Conservation (phyloP, 495 filamentous ascomycete genomes). For the Melanomma pulvis-pyrius region DNA sequence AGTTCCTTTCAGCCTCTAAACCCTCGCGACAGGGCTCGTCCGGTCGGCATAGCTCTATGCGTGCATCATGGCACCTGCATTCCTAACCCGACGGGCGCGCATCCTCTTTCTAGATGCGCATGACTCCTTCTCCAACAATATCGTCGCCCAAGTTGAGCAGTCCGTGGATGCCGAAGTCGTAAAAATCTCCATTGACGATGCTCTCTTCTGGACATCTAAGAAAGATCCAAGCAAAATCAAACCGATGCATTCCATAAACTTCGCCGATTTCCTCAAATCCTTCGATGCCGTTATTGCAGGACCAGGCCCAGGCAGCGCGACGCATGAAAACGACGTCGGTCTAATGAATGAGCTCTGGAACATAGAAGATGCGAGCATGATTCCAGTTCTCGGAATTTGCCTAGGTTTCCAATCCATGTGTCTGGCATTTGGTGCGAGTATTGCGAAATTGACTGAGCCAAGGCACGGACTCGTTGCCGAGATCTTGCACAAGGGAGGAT, state of each 20-base stretch:
- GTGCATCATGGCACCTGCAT: conserved; percentile 21
- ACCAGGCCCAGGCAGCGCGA: conserved; percentile 67
- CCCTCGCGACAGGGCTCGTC: not conserved
- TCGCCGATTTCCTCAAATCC: conserved; percentile 55
- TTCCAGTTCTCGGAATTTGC: conserved; percentile 88
- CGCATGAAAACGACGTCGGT: conserved; percentile 70
- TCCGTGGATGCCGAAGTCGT: conserved; percentile 66
- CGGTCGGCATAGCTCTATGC: not conserved
- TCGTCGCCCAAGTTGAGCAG: conserved; percentile 73
- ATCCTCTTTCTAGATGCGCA: conserved; percentile 91
- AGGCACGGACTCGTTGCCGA: conserved; percentile 78
- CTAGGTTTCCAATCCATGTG: conserved; percentile 88
- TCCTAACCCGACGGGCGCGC: conserved; percentile 1
- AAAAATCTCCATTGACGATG: conserved; percentile 69
- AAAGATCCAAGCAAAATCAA: no score
- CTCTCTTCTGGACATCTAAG: conserved; percentile 37
- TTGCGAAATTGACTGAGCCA: conserved; percentile 65
- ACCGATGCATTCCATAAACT: no score
- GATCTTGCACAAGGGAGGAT: conserved; percentile 56
- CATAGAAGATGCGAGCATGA: conserved; percentile 56
- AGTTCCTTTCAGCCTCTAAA: no score
- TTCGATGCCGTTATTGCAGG: conserved; percentile 72
- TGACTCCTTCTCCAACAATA: conserved; percentile 95
- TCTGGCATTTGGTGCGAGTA: conserved; percentile 63
- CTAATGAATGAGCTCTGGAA: conserved; percentile 78